Conservation (phyloP, 768 basidiomycete genomes). For the Exsudoporus frostii region DNA sequence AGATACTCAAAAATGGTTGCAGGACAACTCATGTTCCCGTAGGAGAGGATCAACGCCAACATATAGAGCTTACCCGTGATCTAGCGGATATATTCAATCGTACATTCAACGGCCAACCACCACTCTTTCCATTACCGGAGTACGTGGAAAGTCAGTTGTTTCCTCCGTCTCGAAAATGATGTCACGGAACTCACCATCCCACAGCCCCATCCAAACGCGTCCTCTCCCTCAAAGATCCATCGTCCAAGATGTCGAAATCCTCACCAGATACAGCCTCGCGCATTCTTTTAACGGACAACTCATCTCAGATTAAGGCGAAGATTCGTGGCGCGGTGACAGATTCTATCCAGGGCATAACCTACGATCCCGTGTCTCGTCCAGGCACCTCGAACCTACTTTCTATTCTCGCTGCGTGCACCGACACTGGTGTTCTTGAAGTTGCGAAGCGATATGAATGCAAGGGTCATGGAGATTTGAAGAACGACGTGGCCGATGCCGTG, state of each 20-base stretch:
- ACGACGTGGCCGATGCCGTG: conserved; percentile 69
- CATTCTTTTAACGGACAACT: conserved; percentile 79
- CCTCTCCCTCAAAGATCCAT: conserved; percentile 81
- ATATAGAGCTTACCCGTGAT: conserved; percentile 85
- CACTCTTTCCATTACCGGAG: conserved; percentile 70
- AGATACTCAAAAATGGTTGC: background rate
- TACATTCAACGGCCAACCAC: conserved; percentile 44
- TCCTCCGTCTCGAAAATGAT: background rate
- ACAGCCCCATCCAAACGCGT: conserved; percentile 78
- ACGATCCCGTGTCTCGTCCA: conserved; percentile 75
- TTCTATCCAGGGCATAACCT: conserved; percentile 69
- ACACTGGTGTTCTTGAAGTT: conserved; percentile 42
- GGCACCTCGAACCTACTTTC: conserved; percentile 80
- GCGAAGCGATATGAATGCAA: conserved; percentile 50
- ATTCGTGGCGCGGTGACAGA: conserved; percentile 85
- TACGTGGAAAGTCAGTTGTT: conserved; percentile 65
- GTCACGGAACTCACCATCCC: background rate
- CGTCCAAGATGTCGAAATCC: conserved; percentile 95
- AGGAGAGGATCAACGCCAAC: conserved; percentile 94
- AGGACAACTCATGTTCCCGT: conserved; percentile 94
- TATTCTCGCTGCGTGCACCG: conserved; percentile 74
- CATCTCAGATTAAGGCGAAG: conserved; percentile 59
- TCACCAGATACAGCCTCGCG: conserved; percentile 74
- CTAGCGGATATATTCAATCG: conserved; percentile 82
- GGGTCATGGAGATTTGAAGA: conserved; percentile 70